Conservation (phyloP, 441 rosid species). For the California macrophylla region DNA sequence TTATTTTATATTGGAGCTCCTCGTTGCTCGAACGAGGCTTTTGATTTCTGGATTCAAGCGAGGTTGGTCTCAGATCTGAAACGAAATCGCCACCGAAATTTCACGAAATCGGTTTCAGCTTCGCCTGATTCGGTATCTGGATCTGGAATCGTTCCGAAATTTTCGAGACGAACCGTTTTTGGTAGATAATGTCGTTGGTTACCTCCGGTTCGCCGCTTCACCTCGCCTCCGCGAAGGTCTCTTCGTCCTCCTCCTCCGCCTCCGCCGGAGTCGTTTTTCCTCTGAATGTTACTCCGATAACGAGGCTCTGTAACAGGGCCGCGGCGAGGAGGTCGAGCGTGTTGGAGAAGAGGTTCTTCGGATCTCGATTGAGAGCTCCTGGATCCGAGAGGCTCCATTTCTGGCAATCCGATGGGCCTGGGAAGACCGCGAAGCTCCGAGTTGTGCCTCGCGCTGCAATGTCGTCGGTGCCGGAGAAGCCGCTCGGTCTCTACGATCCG, state of each 20-base stretch:
- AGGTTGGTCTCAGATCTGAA: too few species aligned
- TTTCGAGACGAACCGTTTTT: too few species aligned
- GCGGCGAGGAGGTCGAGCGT: slow-evolving; percentile 17
- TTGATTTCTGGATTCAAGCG: too few species aligned
- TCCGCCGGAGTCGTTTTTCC: not conserved
- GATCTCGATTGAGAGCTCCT: slow-evolving; percentile 34
- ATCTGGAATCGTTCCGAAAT: too few species aligned
- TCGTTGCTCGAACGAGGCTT: too few species aligned
- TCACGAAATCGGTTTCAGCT: too few species aligned
- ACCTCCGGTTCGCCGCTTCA: not conserved
- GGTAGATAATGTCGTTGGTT: too few species aligned
- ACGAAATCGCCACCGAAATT: too few species aligned
- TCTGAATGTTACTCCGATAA: not conserved
- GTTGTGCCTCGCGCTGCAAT: slow-evolving; percentile 59
- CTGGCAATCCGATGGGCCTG: slow-evolving; percentile 83
- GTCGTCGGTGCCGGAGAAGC: slow-evolving; percentile 88
- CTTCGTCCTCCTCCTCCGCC: not conserved
- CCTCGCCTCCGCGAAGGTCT: not conserved
- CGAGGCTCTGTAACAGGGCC: not conserved
- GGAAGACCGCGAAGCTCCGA: slow-evolving; percentile 57
- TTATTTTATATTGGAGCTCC: too few species aligned
- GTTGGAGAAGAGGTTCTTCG: slow-evolving; percentile 44
- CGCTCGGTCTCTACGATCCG: slow-evolving; percentile 95
- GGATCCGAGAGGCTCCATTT: slow-evolving; percentile 50
- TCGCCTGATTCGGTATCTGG: too few species aligned